Base-by-base conservation (phyloP, 1,284 basidiomycete genomes). In the Sphagnurus paluster region DNA sequence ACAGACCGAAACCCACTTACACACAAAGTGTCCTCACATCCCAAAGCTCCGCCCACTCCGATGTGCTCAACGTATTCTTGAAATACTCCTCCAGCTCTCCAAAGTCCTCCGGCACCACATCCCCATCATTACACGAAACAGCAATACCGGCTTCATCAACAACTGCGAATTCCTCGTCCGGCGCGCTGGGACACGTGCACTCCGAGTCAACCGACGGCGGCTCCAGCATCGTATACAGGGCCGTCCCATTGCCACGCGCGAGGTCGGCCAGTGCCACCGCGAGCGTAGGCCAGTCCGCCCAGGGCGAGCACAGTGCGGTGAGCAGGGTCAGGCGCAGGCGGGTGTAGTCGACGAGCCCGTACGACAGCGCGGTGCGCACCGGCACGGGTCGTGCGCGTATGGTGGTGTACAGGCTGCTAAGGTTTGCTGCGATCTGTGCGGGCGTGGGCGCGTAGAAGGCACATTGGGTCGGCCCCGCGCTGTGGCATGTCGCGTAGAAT, bases 101-200 rank as follows among this genome's bases (percentile, higher is more conserved):
- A 7, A 71, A 45, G 42, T 57, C 46, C 19, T 51, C 50, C 7
- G 65, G 60, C 17, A 71, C 53, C 16, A 56, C 47, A 28, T 63
- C 61, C 4, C 67, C 72, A 51, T 76, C 74, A 19, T 68, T 69
- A 54, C 75, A 76, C 2, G 60, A 23, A 26, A 74, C 64, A 2
- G 68, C 60, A 0, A 50, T 39, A 34, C 49, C 43, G 3, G 62
- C 64, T 24, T 75, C 72, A 10, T 25, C 42, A 13, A 54, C 47
- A 1, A 26, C 13, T 13, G 47, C 30, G 33, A 54, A 54, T 1
- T 49, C 41, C 3, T 26, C 42, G 11, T 44, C 44, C 42, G 53
- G 46, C 2, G 42, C 30, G 6, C 48, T 37, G 36, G 56, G 54
- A 48, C 62, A 66, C 3, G 58, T 39, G 50, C 69, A 71, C 16